A percentile compares a stretch with the other conserved stretches of the same genome.
Evolutionary conservation across 768 basidiomycete species (phyloP).

Genomic region (Rhodotorula babjevae): DNA sequence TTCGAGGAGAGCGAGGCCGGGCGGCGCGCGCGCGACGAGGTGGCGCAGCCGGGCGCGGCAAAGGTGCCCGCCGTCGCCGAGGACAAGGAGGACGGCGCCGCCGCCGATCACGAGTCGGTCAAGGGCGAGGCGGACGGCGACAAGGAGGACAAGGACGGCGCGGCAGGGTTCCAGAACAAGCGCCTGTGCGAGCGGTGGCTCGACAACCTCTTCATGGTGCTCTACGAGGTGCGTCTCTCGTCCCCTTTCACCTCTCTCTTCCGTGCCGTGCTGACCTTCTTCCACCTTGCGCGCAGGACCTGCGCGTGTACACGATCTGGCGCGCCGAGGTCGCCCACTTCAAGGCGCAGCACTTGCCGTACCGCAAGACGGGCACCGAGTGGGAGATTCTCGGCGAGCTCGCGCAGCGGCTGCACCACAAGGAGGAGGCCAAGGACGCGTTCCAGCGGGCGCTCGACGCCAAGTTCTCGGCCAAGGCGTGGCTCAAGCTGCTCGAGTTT

Average conservation of each 20-base stretch:
- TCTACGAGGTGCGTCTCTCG: slow-evolving; percentile 72
- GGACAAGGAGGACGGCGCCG: slow-evolving; percentile 7
- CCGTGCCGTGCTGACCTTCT: neutral
- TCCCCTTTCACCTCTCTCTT: neutral
- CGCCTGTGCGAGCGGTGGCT: slow-evolving; percentile 95
- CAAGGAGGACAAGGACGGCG: slow-evolving; percentile 36
- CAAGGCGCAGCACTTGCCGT: slow-evolving; percentile 96
- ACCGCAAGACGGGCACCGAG: slow-evolving; percentile 91
- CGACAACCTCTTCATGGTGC: slow-evolving; percentile 95
- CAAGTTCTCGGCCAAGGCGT: slow-evolving; percentile 83
- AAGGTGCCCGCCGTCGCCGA: slow-evolving; percentile 11
- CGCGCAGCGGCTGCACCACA: slow-evolving; percentile 87
- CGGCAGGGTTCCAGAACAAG: slow-evolving; percentile 75
- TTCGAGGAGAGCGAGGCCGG: slow-evolving; percentile 40
- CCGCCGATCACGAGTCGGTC: slow-evolving; percentile 42
- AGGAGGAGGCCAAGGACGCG: slow-evolving; percentile 94
- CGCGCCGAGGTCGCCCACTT: slow-evolving; percentile 97
- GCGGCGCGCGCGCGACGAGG: slow-evolving; percentile 16
- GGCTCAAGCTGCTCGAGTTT: slow-evolving; percentile 88
- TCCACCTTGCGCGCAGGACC: slow-evolving; percentile 59
- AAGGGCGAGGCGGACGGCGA: slow-evolving; percentile 34
- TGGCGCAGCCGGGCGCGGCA: slow-evolving; percentile 31
- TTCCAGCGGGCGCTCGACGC: slow-evolving; percentile 90
- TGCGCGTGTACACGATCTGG: slow-evolving; percentile 98
- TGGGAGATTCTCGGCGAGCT: slow-evolving; percentile 98